Conservation (phyloP, 1,284 basidiomycete genomes). For the Amylostereum areolatum region DNA sequence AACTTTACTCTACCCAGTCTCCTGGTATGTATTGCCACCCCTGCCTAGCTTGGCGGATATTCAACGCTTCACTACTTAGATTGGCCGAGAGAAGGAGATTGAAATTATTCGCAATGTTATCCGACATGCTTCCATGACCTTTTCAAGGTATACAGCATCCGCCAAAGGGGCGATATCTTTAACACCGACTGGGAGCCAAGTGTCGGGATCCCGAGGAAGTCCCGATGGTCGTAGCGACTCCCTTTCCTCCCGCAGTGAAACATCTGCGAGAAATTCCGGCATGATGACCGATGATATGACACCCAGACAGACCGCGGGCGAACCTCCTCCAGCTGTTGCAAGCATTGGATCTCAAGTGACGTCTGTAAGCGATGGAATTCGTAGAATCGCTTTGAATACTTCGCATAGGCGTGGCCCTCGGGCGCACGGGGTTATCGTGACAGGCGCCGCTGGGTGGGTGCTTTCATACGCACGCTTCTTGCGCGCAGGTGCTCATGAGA, state of each 20-base stretch:
- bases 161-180: constrained; percentile 34
- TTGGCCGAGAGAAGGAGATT: constrained; percentile 64
- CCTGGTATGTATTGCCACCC: constrained; percentile 34
- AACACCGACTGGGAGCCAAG: constrained; percentile 30
- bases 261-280: constrained; percentile 1
- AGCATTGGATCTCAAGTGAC: too few species aligned
- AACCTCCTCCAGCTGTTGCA: too few species aligned
- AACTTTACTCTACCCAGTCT: constrained; percentile 64
- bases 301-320: not conserved
- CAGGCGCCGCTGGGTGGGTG: constrained; percentile 58
- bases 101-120: constrained; percentile 62
- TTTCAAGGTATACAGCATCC: constrained; percentile 46
- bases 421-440: constrained; percentile 56
- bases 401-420: constrained; percentile 32
- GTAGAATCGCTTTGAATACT: constrained; percentile 36
- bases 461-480: constrained; percentile 1
- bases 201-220: constrained; percentile 22
- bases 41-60: not conserved
- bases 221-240: constrained; percentile 37
- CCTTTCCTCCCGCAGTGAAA: constrained; percentile 8
- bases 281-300: not conserved
- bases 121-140: constrained; percentile 54
- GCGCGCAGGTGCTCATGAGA: not conserved
- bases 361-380: constrained; percentile 29
- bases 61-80: constrained; percentile 29